These are phyloP conservation scores for Staphylotrichum tortipilum DNA, from an alignment of 495 filamentous ascomycete genomes.

Conservation along the genomic window DNA sequence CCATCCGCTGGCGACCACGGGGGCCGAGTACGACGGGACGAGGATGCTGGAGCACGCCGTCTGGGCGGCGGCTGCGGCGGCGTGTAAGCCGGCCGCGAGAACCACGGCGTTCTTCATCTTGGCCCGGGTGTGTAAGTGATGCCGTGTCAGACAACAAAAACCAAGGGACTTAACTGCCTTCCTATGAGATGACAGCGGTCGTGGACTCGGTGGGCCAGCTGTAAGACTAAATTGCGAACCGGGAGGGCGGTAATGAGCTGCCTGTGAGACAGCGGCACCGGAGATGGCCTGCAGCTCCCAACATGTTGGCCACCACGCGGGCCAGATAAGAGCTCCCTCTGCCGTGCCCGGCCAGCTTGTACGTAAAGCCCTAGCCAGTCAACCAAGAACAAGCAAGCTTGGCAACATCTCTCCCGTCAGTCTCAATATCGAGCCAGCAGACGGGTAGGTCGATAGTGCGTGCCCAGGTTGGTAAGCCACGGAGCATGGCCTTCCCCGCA, in stretches of 20 bases:
- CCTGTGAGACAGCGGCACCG: not conserved
- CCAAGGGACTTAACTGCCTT: no score
- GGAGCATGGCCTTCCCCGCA: slow-evolving; percentile 1
- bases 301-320: no score
- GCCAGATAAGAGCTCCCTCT: not conserved
- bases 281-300: not conserved
- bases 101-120: slow-evolving; percentile 14
- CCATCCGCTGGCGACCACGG: slow-evolving; percentile 48
- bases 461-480: no score
- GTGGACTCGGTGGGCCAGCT: no score
- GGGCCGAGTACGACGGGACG: slow-evolving; percentile 36
- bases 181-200: no score
- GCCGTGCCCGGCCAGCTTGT: not conserved
- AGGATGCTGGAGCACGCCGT: slow-evolving; percentile 26
- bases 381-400: not conserved
- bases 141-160: no score
- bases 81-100: slow-evolving; percentile 13
- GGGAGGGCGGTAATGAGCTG: slow-evolving; percentile 5
- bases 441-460: not conserved
- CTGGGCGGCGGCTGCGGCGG: slow-evolving; percentile 7
- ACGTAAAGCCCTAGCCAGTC: not conserved
- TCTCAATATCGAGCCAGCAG: no score
- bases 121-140: no score
- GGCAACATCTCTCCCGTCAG: not conserved
- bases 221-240: no score